phyloP scores from a whole-genome alignment of 2,329 filamentous ascomycete genomes.

The Phaeomoniella chlamydospora region DNA sequence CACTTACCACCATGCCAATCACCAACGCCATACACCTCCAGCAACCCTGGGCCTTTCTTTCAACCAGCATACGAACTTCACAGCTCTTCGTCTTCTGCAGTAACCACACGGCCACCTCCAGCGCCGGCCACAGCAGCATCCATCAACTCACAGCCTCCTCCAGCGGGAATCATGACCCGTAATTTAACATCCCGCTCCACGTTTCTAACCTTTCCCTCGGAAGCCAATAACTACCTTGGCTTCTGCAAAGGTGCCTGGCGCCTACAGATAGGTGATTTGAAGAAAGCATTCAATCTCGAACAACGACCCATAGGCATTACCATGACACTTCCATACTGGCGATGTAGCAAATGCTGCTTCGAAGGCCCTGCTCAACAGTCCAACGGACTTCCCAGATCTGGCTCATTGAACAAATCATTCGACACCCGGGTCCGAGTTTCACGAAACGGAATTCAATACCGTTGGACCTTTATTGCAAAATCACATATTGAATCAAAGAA shows the following conservation, averaged over 20 bases:
- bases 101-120: conserved; percentile 5
- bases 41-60: conserved; percentile 1
- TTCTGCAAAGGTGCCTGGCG: conserved; percentile 34
- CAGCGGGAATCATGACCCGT: too few species aligned
- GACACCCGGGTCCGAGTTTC: conserved; percentile 16
- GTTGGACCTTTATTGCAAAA: conserved; percentile 33
- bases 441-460: conserved; percentile 23
- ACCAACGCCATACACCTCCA: neutral
- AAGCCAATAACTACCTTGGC: conserved; percentile 19
- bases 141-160: too few species aligned
- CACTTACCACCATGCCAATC: neutral
- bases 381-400: conserved; percentile 4
- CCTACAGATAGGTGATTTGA: conserved; percentile 16
- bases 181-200: too few species aligned
- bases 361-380: conserved; percentile 20
- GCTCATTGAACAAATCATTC: conserved; percentile 11
- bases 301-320: conserved; percentile 15
- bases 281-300: conserved; percentile 17
- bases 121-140: conserved; percentile 1
- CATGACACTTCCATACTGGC: conserved; percentile 18
- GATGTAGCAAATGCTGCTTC: conserved; percentile 27
- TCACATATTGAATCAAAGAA: conserved; percentile 23
- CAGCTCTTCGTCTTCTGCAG: conserved; percentile 1
- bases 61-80: neutral
- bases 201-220: conserved; percentile 16